phyloP scores from a whole-genome alignment of 2,329 filamentous ascomycete genomes.

The Apiospora sp. region DNA sequence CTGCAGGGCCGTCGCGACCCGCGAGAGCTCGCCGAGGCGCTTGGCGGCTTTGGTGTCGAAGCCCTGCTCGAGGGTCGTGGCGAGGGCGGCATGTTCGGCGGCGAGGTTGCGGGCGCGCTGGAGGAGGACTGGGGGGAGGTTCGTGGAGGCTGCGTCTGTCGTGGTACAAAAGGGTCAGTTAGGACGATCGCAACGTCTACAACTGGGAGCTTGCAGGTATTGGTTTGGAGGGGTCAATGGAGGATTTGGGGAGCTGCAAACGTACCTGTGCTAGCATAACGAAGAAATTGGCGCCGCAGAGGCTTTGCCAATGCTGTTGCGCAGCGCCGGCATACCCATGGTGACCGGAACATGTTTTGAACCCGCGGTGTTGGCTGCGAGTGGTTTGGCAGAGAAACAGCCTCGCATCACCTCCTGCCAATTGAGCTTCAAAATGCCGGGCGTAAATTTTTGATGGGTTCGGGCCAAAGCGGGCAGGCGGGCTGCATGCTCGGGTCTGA shows the following conservation, averaged over 20 bases:
- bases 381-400: not conserved
- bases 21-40: constrained; percentile 67
- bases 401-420: not conserved
- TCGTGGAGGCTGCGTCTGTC: constrained; percentile 39
- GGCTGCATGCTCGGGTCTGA: not conserved
- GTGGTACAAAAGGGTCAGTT: constrained; percentile 28
- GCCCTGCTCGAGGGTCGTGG: constrained; percentile 55
- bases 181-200: not conserved
- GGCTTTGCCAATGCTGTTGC: constrained; percentile 47
- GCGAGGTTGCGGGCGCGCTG: constrained; percentile 65
- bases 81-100: constrained; percentile 64
- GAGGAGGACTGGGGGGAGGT: constrained; percentile 63
- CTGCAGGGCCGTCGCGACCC: constrained; percentile 63
- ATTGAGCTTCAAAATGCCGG: not conserved
- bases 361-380: not conserved
- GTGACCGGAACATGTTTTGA: constrained; percentile 45
- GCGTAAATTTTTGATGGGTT: constrained; percentile 12
- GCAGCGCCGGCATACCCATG: constrained; percentile 63
- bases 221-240: constrained; percentile 47
- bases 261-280: constrained; percentile 38
- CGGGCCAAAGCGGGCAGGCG: not conserved
- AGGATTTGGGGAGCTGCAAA: constrained; percentile 53
- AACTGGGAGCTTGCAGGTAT: constrained; percentile 23
- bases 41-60: constrained; percentile 67
- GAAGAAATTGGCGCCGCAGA: constrained; percentile 42